Evolutionary conservation across 1,139 yeast species (phyloP), one percentile per base, ranked within the genome.

Genomic region (Oligophagozyma castellii): DNA sequence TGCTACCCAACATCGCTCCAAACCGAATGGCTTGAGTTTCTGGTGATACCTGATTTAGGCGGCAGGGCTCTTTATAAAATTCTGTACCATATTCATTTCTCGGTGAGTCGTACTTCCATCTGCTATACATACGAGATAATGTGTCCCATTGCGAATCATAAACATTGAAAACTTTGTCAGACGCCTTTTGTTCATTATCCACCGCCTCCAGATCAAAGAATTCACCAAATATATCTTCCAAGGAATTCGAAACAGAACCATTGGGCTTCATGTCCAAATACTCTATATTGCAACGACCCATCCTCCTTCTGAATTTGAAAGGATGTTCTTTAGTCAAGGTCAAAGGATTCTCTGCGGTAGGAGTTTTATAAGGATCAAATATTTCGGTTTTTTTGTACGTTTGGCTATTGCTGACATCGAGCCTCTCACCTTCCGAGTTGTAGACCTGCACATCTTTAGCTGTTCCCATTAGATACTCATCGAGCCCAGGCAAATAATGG

Each of bases 11-110:
- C 95, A 84, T 83, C 4, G 93, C 73, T 5, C 95, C 95, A 54
- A 86, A 84, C 37, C 95, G 63, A 21, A 86, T 80, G 1, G 80
- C 74, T 55, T 84, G 95, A 0, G 95, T 84, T 32, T 76, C 92
- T 33, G 77, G 79, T 13, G 86, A 72, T 29, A 84, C 81, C 38
- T 80, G 78, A 46, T 84, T 86, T 43, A 84, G 63, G 34, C 70
- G 65, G 0, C 86, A 66, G 2, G 79, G 79, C 36, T 68, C 75
- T 32, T 62, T 58, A 36, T 77, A 66, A 38, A 76, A 67, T 29
- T 76, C 76, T 16, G 59, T 44, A 22, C 73, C 76, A 35, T 57
- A 59, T 21, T 64, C 63, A 36, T 57, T 58, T 29, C 59, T 65
- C 40, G 83, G 93, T 26, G 67, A 59, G 48, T 84, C 94, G 51